These are phyloP conservation scores for Rhytidhysteron rufulum DNA, from an alignment of 2,329 filamentous ascomycete species.

Conservation along the genomic window DNA sequence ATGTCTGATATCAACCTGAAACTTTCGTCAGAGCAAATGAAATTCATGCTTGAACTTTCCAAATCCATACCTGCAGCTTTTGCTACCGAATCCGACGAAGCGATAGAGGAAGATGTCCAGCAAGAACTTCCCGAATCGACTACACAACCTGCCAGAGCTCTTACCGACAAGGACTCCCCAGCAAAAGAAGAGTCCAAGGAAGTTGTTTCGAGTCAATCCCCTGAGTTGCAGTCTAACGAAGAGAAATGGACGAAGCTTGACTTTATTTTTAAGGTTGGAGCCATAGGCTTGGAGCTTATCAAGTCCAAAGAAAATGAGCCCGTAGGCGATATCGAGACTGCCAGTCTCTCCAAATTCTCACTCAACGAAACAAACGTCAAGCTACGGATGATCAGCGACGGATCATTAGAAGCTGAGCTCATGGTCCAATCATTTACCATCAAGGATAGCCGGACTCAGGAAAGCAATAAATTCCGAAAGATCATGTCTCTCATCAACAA, in stretches of 20 bases:
- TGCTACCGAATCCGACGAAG: constrained; percentile 65
- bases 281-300: constrained; percentile 83
- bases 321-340: constrained; percentile 70
- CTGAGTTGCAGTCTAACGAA: constrained; percentile 65
- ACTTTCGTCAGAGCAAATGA: constrained; percentile 86
- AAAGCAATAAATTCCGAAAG: constrained; percentile 93
- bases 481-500: constrained; percentile 98
- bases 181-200: constrained; percentile 42
- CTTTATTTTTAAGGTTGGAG: constrained; percentile 82
- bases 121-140: constrained; percentile 64
- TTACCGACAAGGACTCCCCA: constrained; percentile 36
- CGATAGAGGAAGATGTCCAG: constrained; percentile 66
- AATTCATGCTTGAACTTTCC: constrained; percentile 82
- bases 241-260: constrained; percentile 91
- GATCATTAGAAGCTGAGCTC: constrained; percentile 86
- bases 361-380: constrained; percentile 91
- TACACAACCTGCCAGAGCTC: constrained; percentile 46
- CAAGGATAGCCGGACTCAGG: constrained; percentile 80
- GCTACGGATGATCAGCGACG: constrained; percentile 87
- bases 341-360: constrained; percentile 89
- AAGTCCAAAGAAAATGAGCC: constrained; percentile 71
- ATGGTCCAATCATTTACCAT: constrained; percentile 94
- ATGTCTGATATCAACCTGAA: constrained; percentile 92
- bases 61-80: constrained; percentile 86
- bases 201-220: constrained; percentile 47